These are phyloP conservation scores for Boletus sp. DNA, from an alignment of 1,284 basidiomycete species.

Conservation along the genomic window DNA sequence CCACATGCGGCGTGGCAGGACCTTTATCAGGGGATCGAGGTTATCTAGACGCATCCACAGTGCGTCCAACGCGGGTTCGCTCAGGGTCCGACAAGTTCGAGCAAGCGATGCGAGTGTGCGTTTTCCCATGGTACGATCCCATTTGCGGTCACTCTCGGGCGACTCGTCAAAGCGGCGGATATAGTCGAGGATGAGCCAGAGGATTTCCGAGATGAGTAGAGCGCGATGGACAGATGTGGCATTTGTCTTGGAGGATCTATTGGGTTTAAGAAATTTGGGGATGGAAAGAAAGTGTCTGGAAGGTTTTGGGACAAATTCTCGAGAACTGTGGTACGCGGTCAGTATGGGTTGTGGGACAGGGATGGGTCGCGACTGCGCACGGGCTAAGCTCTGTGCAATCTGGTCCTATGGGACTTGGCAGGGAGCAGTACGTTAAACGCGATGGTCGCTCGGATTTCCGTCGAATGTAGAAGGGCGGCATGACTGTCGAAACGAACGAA, in stretches of 20 bases:
- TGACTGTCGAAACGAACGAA: not conserved
- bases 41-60: slow-evolving; percentile 34
- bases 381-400: slow-evolving; percentile 1
- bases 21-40: slow-evolving; percentile 33
- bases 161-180: slow-evolving; percentile 29
- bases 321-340: slow-evolving; percentile 6
- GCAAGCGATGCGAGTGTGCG: slow-evolving; percentile 31
- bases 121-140: slow-evolving; percentile 25
- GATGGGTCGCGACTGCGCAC: slow-evolving; percentile 10
- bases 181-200: slow-evolving; percentile 30
- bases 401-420: not conserved
- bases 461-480: slow-evolving; percentile 4
- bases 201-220: slow-evolving; percentile 32
- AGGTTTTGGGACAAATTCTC: not conserved
- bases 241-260: not conserved
- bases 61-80: slow-evolving; percentile 25
- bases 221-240: slow-evolving; percentile 25
- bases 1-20: slow-evolving; percentile 33
- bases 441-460: not conserved
- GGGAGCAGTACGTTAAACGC: not conserved
- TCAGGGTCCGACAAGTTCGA: slow-evolving; percentile 32
- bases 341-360: slow-evolving; percentile 1
- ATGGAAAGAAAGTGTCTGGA: slow-evolving; percentile 9
- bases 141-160: slow-evolving; percentile 22
- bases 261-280: not conserved